phyloP scores from a whole-genome alignment of 1,284 basidiomycete species.

The Spongispora temasekensis region DNA sequence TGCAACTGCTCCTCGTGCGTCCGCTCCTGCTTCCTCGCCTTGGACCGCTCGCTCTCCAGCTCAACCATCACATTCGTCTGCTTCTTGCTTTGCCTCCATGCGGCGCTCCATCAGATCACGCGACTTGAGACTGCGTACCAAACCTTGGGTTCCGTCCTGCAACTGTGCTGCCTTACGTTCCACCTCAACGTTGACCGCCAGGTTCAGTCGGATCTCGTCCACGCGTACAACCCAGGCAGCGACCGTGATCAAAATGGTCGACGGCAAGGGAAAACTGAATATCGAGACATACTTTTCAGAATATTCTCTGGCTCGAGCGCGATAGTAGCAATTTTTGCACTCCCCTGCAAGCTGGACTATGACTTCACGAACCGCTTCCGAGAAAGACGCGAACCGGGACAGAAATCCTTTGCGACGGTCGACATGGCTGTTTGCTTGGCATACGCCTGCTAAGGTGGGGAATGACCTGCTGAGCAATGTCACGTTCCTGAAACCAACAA shows the following conservation, averaged over 20 bases:
- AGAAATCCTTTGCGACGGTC: constrained; percentile 70
- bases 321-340: constrained; percentile 67
- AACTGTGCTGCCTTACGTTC: constrained; percentile 85
- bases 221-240: constrained; percentile 88
- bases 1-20: constrained; percentile 91
- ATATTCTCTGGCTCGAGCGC: constrained; percentile 79
- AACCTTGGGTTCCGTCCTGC: constrained; percentile 86
- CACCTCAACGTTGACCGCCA: constrained; percentile 88
- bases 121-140: constrained; percentile 79
- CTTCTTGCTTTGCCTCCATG: constrained; percentile 81
- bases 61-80: constrained; percentile 83
- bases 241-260: constrained; percentile 50
- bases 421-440: constrained; percentile 72
- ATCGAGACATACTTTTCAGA: constrained; percentile 67
- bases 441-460: constrained; percentile 75
- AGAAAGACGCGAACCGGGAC: constrained; percentile 65
- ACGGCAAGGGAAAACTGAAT: neutral
- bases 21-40: constrained; percentile 83
- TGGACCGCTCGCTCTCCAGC: constrained; percentile 79
- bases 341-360: constrained; percentile 73
- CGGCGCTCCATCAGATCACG: constrained; percentile 92
- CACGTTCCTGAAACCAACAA: no score
- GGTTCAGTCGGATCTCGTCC: constrained; percentile 80
- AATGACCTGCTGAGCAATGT: constrained; percentile 86
- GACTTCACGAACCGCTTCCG: constrained; percentile 76